phyloP scores from a whole-genome alignment of 1,284 basidiomycete species.

The Sporisorium iseilematis-ciliati region DNA sequence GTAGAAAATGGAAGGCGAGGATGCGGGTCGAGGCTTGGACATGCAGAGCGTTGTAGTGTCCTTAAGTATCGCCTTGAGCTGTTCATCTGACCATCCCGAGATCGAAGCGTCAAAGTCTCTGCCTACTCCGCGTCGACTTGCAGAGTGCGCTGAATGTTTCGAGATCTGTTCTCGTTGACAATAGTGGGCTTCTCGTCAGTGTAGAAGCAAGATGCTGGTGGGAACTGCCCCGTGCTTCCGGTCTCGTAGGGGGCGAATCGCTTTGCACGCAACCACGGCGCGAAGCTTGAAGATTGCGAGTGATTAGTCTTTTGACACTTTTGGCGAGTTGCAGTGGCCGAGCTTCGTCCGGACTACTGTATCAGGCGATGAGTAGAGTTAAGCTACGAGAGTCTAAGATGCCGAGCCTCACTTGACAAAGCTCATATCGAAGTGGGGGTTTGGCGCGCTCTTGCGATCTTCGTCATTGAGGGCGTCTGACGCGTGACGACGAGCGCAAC shows the following conservation, averaged over 20 bases:
- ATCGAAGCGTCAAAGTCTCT: not conserved
- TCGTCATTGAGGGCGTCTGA: not conserved
- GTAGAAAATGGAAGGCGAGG: not conserved
- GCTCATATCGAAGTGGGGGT: not conserved
- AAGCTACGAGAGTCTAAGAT: not conserved
- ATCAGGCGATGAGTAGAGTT: not conserved
- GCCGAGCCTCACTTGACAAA: not conserved
- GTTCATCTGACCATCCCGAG: not conserved
- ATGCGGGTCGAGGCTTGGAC: not conserved
- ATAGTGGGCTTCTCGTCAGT: too few relatives aligned
- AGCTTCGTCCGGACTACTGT: not conserved
- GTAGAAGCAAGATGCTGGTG: too few relatives aligned
- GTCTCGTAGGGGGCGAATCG: too few relatives aligned
- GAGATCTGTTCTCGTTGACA: too few relatives aligned
- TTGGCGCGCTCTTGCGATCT: not conserved
- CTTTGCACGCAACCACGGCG: too few relatives aligned
- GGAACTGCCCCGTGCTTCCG: too few relatives aligned
- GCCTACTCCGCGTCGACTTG: not conserved
- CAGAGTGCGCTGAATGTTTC: not conserved
- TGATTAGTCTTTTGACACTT: too few relatives aligned
- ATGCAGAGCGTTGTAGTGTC: not conserved
- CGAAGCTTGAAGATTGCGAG: too few relatives aligned
- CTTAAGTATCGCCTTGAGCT: not conserved
- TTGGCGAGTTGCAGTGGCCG: not conserved
- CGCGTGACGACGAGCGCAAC: constrained; percentile 1